These are phyloP conservation scores for Malassezia sp. DNA, from an alignment of 1,284 basidiomycete species.

Conservation along the genomic window DNA sequence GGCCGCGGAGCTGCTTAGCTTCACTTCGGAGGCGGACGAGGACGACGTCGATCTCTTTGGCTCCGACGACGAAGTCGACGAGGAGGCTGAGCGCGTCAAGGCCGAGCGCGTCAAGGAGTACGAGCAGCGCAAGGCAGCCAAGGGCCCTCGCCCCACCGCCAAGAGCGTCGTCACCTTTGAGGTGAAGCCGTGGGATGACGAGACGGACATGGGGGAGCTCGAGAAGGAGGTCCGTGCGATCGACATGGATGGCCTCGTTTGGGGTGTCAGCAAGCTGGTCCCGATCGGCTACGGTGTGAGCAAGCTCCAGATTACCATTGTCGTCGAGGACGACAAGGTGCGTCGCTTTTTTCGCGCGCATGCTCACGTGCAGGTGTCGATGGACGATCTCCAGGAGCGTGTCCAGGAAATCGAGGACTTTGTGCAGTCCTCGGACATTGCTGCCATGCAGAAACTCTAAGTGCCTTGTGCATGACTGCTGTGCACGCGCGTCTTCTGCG, in stretches of 20 bases:
- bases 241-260: constrained; percentile 80
- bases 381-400: constrained; percentile 71
- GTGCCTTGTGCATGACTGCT: no score
- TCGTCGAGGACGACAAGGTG: constrained; percentile 92
- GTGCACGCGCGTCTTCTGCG: no score
- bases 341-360: no score
- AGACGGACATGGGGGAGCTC: constrained; percentile 85
- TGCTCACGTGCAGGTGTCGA: no score
- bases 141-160: constrained; percentile 55
- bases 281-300: constrained; percentile 85
- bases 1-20: constrained; percentile 31
- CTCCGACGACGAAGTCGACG: constrained; percentile 74
- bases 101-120: constrained; percentile 89
- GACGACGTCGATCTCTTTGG: constrained; percentile 88
- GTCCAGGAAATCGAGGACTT: constrained; percentile 67
- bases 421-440: constrained; percentile 76
- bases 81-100: constrained; percentile 86
- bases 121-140: constrained; percentile 81
- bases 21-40: constrained; percentile 56
- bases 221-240: constrained; percentile 76
- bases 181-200: constrained; percentile 96
- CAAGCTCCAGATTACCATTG: constrained; percentile 86
- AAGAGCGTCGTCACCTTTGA: constrained; percentile 90
- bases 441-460: constrained; percentile 47
- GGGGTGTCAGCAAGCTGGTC: constrained; percentile 76